Evolutionary conservation across 2,329 filamentous ascomycete species (phyloP), one percentile per base, ranked within the genome.

Genomic region (Colletotrichum sp.): DNA sequence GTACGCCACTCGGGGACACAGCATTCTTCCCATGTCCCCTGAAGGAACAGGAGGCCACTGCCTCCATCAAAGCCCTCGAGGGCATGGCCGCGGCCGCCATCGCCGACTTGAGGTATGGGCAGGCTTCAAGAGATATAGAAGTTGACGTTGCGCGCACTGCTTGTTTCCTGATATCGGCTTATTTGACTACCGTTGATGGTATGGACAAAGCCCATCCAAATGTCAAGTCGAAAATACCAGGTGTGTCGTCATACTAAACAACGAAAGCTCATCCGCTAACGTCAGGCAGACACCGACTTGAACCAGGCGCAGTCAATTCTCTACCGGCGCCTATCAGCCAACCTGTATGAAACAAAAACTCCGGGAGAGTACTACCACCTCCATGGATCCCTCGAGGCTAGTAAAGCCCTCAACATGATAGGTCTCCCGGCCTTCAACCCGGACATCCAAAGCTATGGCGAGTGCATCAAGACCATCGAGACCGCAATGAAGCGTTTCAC

Each of bases 331-430:
- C 85, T 94, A 78, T 93, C 92, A 18, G 92, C 92, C 18, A 93
- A 93, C 77, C 84, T 94, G 3, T 94, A 93, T 83, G 87, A 89
- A 79, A 93, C 92, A 15, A 91, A 90, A 81, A 89, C 87, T 32
- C 84, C 87, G 12, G 89, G 88, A 26, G 87, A 91, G 79, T 94
- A 90, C 79, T 94, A 92, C 80, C 92, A 94, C 81, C 91, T 94
- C 26, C 92, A 94, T 81, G 92, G 92, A 64, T 94, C 92, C 2
- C 83, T 94, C 6, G 92, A 93, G 79, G 92, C 92, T 16, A 90
- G 89, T 55, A 91, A 88, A 26, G 92, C 92, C 0, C 84, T 94
- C 65, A 87, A 90, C 76, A 93, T 93, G 91, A 88, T 94, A 75
- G 92, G 91, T 0, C 84, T 94, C 24, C 89, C 92, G 60, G 87